phyloP scores from a whole-genome alignment of 345 rosid genomes.

The Erodium maritimum region DNA sequence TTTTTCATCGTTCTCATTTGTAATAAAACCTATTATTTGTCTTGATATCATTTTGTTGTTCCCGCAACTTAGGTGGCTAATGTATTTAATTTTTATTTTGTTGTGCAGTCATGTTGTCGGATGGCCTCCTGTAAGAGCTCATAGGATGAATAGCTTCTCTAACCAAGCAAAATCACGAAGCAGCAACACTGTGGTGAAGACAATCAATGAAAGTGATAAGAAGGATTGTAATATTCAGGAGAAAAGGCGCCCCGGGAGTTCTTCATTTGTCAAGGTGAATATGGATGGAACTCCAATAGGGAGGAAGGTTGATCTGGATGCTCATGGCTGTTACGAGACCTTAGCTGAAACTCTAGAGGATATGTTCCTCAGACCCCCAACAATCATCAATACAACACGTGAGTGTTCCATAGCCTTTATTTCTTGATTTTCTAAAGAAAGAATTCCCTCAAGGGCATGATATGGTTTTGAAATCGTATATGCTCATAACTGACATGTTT shows the following conservation, averaged over 20 bases:
- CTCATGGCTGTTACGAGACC: conserved; percentile 56
- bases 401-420: conserved; percentile 17
- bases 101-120: conserved; percentile 70
- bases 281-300: conserved; percentile 95
- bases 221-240: conserved; percentile 19
- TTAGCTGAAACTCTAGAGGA: conserved; percentile 58
- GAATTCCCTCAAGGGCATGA: too few species aligned
- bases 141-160: conserved; percentile 69
- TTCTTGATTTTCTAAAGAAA: not conserved
- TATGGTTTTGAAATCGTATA: too few species aligned
- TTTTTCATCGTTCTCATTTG: not conserved
- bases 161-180: conserved; percentile 45
- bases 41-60: not conserved
- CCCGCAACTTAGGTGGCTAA: not conserved
- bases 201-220: conserved; percentile 15
- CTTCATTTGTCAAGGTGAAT: conserved; percentile 73
- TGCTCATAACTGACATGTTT: not conserved
- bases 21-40: not conserved
- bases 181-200: conserved; percentile 13
- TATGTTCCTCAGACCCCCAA: conserved; percentile 47
- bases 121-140: conserved; percentile 89
- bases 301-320: conserved; percentile 70
- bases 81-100: conserved; percentile 5
- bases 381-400: conserved; percentile 21
- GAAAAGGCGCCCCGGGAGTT: conserved; percentile 16